Conservation (phyloP, 306 rosid species). For the Dryas drummondii region DNA sequence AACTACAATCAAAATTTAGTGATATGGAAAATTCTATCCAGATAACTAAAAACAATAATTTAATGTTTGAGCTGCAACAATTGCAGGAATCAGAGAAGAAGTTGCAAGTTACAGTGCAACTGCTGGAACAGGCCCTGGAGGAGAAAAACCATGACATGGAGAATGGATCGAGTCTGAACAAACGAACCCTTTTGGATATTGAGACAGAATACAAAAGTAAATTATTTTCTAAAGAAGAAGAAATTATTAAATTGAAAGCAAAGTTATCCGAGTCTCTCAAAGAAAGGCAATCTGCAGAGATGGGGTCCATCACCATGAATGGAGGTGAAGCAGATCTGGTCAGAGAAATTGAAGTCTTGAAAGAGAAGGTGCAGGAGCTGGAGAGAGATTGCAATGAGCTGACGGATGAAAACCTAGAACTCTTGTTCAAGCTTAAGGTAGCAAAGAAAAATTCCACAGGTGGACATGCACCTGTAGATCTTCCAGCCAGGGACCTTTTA, state of each 20-base stretch:
- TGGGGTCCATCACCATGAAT: slow-evolving; percentile 35
- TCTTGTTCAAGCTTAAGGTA: slow-evolving; percentile 81
- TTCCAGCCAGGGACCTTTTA: slow-evolving; percentile 32
- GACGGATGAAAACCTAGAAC: slow-evolving; percentile 92
- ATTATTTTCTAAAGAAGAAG: slow-evolving; percentile 51
- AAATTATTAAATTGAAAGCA: slow-evolving; percentile 44
- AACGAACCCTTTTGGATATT: slow-evolving; percentile 36
- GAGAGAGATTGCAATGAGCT: slow-evolving; percentile 92
- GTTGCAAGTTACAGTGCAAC: slow-evolving; percentile 49
- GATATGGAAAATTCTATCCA: slow-evolving; percentile 49
- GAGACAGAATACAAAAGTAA: slow-evolving; percentile 45
- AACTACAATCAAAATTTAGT: slow-evolving; percentile 41
- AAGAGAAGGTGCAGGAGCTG: slow-evolving; percentile 79
- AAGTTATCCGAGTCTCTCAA: slow-evolving; percentile 43
- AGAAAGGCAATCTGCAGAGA: slow-evolving; percentile 40
- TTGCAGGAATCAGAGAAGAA: slow-evolving; percentile 63
- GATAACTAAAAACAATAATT: slow-evolving; percentile 40
- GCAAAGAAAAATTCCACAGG: slow-evolving; percentile 41
- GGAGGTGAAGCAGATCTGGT: slow-evolving; percentile 48
- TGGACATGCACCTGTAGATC: slow-evolving; percentile 33
- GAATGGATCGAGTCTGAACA: slow-evolving; percentile 33
- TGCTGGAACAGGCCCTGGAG: slow-evolving; percentile 59
- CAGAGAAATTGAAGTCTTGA: slow-evolving; percentile 57
- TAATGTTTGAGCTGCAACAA: slow-evolving; percentile 48
- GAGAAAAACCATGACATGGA: slow-evolving; percentile 46